Evolutionary conservation across 2,329 filamentous ascomycete species (phyloP).

Genomic region (Cladosporium sp.): DNA sequence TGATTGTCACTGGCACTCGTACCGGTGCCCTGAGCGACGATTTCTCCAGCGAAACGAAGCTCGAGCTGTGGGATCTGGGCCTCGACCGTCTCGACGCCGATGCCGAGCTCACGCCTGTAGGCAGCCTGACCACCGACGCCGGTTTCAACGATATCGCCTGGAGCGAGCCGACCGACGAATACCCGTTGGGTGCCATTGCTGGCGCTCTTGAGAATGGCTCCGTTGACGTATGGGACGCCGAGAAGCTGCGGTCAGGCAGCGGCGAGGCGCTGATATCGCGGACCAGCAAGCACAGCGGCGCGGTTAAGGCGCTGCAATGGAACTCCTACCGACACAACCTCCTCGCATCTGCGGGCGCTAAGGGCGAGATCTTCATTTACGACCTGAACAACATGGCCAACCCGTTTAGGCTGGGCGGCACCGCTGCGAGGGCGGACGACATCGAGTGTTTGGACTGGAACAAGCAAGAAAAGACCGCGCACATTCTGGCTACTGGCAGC

Average conservation of each 20-base stretch:
- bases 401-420: slow-evolving; percentile 81
- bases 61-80: slow-evolving; percentile 92
- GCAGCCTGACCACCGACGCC: slow-evolving; percentile 78
- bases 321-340: slow-evolving; percentile 89
- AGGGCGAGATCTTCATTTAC: slow-evolving; percentile 94
- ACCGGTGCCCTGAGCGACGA: slow-evolving; percentile 93
- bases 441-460: slow-evolving; percentile 98
- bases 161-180: slow-evolving; percentile 72
- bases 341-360: slow-evolving; percentile 84
- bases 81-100: slow-evolving; percentile 70
- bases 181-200: slow-evolving; percentile 83
- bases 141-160: slow-evolving; percentile 98
- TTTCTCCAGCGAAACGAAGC: slow-evolving; percentile 93
- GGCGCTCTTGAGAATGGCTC: slow-evolving; percentile 92
- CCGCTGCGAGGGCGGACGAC: slow-evolving; percentile 84
- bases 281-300: slow-evolving; percentile 82
- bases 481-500: slow-evolving; percentile 92
- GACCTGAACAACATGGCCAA: slow-evolving; percentile 85
- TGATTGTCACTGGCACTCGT: slow-evolving; percentile 87
- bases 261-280: slow-evolving; percentile 76
- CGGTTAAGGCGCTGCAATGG: slow-evolving; percentile 93
- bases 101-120: slow-evolving; percentile 78
- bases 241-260: slow-evolving; percentile 47
- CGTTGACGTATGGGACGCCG: slow-evolving; percentile 88
- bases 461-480: slow-evolving; percentile 72